Conservation (phyloP, 2,329 filamentous ascomycete genomes). For the Botrytis medusae region DNA sequence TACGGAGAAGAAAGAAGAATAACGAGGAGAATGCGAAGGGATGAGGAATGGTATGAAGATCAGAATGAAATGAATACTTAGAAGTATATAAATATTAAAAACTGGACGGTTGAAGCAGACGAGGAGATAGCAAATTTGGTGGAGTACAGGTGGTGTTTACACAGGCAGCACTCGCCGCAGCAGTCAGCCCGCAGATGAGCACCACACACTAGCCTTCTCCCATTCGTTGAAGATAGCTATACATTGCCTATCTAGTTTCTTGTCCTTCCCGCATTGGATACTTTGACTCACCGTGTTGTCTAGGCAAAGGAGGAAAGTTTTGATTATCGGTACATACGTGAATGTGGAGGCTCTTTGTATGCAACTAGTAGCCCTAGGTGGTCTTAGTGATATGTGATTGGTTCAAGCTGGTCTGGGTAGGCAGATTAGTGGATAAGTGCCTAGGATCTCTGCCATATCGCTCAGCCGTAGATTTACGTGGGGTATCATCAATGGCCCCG, state of each 20-base stretch:
- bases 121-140: not conserved
- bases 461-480: slow-evolving; percentile 4
- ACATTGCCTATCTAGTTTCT: not conserved
- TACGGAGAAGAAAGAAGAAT: not conserved
- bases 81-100: slow-evolving; percentile 2
- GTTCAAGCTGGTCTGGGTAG: not conserved
- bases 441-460: slow-evolving; percentile 7
- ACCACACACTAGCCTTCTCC: not conserved
- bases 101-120: not conserved
- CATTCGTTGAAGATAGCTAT: slow-evolving; percentile 20
- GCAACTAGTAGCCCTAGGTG: not conserved
- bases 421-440: not conserved
- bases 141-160: not conserved
- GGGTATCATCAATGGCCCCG: not conserved
- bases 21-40: not conserved
- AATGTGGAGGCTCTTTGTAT: slow-evolving; percentile 2
- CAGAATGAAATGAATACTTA: not conserved
- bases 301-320: not conserved
- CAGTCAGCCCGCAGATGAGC: slow-evolving; percentile 17
- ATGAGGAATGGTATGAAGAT: slow-evolving; percentile 1
- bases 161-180: slow-evolving; percentile 22
- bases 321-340: not conserved
- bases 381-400: not conserved
- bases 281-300: slow-evolving; percentile 18
- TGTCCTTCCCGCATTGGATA: not conserved